Evolutionary conservation across 1,284 basidiomycete species (phyloP), one percentile per base, ranked within the genome.

Genomic region (Xerocomus minutiporus): DNA sequence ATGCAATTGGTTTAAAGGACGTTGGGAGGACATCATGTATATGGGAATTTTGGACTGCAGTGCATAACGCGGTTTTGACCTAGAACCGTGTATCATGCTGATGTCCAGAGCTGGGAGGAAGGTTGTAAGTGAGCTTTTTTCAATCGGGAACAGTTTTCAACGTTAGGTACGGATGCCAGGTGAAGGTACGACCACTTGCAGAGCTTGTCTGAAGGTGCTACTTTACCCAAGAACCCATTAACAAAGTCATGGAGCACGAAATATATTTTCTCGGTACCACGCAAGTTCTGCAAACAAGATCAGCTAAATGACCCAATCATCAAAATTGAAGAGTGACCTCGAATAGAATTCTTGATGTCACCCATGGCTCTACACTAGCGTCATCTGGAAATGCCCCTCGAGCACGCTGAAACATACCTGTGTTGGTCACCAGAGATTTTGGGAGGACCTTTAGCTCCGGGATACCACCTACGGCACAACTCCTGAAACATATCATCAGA

Each of bases 331-430:
- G 29, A 40, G 41, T 58, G 49, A 89, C 88, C 90, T 72, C 70
- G 68, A 45, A 93, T 91, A 5, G 89, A 92, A 7, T 76, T 76
- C 25, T 72, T 72, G 52, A 93, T 93, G 59, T 93, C 91, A 54
- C 84, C 84, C 53, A 91, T 67, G 6, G 91, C 91, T 39, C 90
- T 90, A 58, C 46, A 15, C 26, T 52, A 50, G 44, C 35, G 26
- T 57, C 29, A 39, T 39, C 35, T 31, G 32, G 8, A 38, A 17
- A 42, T 50, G 20, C 23, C 36, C 32, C 20, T 6, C 9, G 26
- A 47, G 32, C 31, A 61, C 67, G 41, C 57, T 80, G 13, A 61
- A 70, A 56, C 67, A 75, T 61, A 77, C 66, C 66, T 66, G 42
- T 71, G 66, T 20, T 39, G 56, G 12, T 51, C 57, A 4, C 50